Percentiles rank a stretch among this genome's conserved stretches.
Conservation (phyloP, 1,139 yeast species). For the Zygosaccharomyces sapae region DNA sequence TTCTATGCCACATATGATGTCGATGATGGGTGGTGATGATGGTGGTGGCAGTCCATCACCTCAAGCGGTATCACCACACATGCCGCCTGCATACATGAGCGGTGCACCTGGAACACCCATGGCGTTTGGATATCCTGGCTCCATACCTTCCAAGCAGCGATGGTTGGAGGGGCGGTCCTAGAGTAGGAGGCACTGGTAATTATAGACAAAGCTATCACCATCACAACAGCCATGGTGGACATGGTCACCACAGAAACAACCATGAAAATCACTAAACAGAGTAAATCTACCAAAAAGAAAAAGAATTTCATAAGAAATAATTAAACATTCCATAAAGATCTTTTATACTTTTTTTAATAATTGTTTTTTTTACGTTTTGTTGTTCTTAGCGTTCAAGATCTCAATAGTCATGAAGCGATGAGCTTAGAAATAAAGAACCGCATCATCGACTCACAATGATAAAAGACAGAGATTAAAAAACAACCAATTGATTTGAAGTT, state of each 20-base stretch:
- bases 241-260: conserved; percentile 15
- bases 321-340: neutral
- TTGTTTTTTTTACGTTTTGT: too few relatives aligned
- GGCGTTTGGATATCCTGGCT: conserved; percentile 30
- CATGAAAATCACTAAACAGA: conserved; percentile 14
- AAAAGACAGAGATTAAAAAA: too few relatives aligned
- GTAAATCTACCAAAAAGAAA: neutral
- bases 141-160: conserved; percentile 28
- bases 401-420: too few relatives aligned
- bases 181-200: conserved; percentile 12
- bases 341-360: conserved; percentile 1
- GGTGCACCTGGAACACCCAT: conserved; percentile 25
- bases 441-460: too few relatives aligned
- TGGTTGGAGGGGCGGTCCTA: conserved; percentile 17
- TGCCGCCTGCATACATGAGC: conserved; percentile 29
- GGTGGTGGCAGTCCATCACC: conserved; percentile 26
- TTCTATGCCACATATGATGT: conserved; percentile 33
- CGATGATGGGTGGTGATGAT: conserved; percentile 26
- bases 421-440: too few relatives aligned
- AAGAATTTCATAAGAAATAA: neutral
- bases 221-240: conserved; percentile 21
- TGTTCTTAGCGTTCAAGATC: neutral
- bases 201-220: conserved; percentile 21
- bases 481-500: too few relatives aligned
- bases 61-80: conserved; percentile 29